phyloP scores from a whole-genome alignment of 1,139 yeast genomes.

The Taphrina wiesneri region DNA sequence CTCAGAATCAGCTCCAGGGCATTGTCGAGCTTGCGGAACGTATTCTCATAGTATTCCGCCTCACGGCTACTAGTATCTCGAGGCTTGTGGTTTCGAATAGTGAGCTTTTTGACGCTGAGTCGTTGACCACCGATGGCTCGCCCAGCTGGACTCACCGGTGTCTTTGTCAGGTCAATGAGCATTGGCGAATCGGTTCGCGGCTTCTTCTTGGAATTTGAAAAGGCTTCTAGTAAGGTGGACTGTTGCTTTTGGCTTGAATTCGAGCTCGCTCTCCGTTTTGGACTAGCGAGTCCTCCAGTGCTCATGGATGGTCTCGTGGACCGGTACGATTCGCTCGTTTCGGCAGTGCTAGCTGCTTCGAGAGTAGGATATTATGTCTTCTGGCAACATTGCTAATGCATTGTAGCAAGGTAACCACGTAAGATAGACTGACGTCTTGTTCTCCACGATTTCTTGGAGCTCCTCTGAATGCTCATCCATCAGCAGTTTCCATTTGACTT shows the following conservation, averaged over 20 bases:
- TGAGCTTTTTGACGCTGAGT: conserved; percentile 4
- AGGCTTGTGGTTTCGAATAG: conserved; percentile 29
- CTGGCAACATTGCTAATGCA: not conserved
- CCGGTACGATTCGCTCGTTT: not conserved
- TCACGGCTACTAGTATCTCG: conserved; percentile 6
- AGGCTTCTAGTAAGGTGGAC: conserved; percentile 15
- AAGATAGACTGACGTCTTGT: conserved; percentile 1
- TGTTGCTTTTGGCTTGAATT: conserved; percentile 20
- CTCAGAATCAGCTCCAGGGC: conserved; percentile 42
- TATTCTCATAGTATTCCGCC: conserved; percentile 40
- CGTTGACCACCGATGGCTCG: conserved; percentile 9
- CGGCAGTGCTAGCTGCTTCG: too few species aligned
- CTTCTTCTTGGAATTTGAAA: conserved; percentile 17
- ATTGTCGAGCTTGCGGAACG: conserved; percentile 38
- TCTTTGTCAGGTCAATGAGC: conserved; percentile 26
- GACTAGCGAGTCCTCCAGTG: conserved; percentile 1
- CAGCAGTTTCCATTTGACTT: not conserved
- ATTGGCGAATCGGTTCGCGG: conserved; percentile 15
- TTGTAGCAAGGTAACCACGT: not conserved
- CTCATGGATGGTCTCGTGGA: not conserved
- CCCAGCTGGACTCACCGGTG: conserved; percentile 14
- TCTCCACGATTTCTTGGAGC: conserved; percentile 6
- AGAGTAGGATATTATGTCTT: too few species aligned
- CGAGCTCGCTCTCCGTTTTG: conserved; percentile 15
- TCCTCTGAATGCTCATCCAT: not conserved